Evolutionary conservation across 129 eudicot species (phyloP).

Genomic region (Apium graveolens): DNA sequence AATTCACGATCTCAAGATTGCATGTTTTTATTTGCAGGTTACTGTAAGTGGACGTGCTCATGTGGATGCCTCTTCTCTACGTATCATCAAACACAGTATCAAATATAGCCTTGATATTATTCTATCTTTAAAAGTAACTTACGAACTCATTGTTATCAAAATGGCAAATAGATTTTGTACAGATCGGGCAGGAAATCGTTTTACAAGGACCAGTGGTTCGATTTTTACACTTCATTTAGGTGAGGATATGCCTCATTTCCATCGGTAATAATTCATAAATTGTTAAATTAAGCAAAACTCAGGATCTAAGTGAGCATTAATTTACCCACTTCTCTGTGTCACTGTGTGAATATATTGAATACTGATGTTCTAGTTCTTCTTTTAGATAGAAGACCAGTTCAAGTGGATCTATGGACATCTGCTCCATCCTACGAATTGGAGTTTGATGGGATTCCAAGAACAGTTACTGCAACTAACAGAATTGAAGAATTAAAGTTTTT

Average conservation of each 20-base stretch:
- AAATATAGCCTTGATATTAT: neutral
- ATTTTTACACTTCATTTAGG: neutral
- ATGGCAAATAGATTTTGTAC: neutral
- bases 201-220: neutral
- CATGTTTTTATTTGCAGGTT: too few relatives aligned
- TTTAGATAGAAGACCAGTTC: conserved; percentile 20
- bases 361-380: conserved; percentile 2
- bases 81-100: neutral
- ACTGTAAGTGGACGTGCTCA: neutral
- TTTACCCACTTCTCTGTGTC: neutral
- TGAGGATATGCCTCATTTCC: neutral
- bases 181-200: conserved; percentile 4
- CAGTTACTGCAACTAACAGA: conserved; percentile 19
- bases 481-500: conserved; percentile 8
- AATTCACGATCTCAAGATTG: neutral
- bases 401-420: conserved; percentile 19
- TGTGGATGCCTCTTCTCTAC: conserved; percentile 5
- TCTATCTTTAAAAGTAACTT: neutral
- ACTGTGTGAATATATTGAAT: neutral
- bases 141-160: neutral
- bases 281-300: neutral
- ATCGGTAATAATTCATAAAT: neutral
- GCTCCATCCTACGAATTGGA: conserved; percentile 18
- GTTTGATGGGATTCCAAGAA: conserved; percentile 19
- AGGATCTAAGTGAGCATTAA: neutral